Evolutionary conservation across 2,329 filamentous ascomycete genomes (phyloP).

Genomic region (Boeremia lycopersici): DNA sequence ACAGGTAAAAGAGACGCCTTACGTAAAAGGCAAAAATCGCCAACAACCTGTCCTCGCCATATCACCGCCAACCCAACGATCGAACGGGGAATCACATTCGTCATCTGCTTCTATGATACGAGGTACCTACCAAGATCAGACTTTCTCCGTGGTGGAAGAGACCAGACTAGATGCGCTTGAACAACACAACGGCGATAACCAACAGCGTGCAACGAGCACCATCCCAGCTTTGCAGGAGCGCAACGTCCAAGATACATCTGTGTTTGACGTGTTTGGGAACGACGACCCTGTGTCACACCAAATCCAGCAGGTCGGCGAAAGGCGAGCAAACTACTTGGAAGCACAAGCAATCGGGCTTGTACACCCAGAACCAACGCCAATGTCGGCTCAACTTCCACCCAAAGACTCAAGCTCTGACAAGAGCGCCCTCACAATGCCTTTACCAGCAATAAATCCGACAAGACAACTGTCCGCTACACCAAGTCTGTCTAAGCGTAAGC

Average conservation of each 20-base stretch:
- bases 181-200: not conserved
- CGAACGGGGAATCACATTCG: slow-evolving; percentile 22
- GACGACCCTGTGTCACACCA: not conserved
- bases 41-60: slow-evolving; percentile 1
- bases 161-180: not conserved
- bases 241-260: not conserved
- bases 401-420: slow-evolving; percentile 14
- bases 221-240: not conserved
- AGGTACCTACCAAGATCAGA: slow-evolving; percentile 29
- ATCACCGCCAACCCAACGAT: slow-evolving; percentile 12
- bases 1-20: slow-evolving; percentile 41
- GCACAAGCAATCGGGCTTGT: not conserved
- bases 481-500: slow-evolving; percentile 31
- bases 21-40: slow-evolving; percentile 24
- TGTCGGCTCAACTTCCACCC: slow-evolving; percentile 18
- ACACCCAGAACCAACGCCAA: slow-evolving; percentile 16
- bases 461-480: not conserved
- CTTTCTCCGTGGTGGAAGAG: slow-evolving; percentile 5
- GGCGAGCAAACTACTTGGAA: not conserved
- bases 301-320: not conserved
- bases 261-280: not conserved
- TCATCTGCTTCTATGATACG: slow-evolving; percentile 35
- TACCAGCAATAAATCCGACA: not conserved
- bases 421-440: not conserved
- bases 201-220: not conserved